Percentiles rank a stretch among this genome's conserved stretches.
Evolutionary conservation across 2,329 filamentous ascomycete genomes (phyloP).

Genomic region (Macrophomina tecta): DNA sequence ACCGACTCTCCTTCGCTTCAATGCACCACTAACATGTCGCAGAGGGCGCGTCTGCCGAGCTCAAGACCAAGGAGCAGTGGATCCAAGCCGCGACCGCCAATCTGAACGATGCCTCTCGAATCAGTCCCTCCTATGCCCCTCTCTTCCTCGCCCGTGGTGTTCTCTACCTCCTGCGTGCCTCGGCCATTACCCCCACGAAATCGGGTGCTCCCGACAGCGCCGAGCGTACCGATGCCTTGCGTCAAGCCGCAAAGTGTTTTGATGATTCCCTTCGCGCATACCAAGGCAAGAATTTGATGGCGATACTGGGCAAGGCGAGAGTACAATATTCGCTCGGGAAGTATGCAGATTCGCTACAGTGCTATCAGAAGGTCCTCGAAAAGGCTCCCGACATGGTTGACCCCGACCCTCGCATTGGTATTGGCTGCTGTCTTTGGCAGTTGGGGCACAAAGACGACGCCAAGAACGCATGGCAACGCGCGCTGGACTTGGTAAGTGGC

Average conservation of each 20-base stretch:
- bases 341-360: slow-evolving; percentile 79
- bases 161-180: slow-evolving; percentile 84
- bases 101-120: slow-evolving; percentile 91
- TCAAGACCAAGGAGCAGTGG: slow-evolving; percentile 91
- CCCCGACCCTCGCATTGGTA: slow-evolving; percentile 92
- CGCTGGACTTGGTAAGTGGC: slow-evolving; percentile 72
- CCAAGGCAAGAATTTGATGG: slow-evolving; percentile 86
- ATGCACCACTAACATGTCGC: slow-evolving; percentile 12
- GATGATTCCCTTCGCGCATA: slow-evolving; percentile 91
- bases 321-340: slow-evolving; percentile 86
- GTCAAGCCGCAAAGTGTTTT: slow-evolving; percentile 88
- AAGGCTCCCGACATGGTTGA: slow-evolving; percentile 88
- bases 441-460: slow-evolving; percentile 93
- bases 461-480: slow-evolving; percentile 86
- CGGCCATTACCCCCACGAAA: slow-evolving; percentile 78
- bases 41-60: slow-evolving; percentile 65
- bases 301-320: slow-evolving; percentile 85
- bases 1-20: not conserved
- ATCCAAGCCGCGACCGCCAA: slow-evolving; percentile 88
- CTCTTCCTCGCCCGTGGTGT: slow-evolving; percentile 91
- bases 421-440: slow-evolving; percentile 97
- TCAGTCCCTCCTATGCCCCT: slow-evolving; percentile 91
- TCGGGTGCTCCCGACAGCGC: slow-evolving; percentile 67
- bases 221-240: slow-evolving; percentile 78
- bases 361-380: slow-evolving; percentile 85